Base-by-base conservation (phyloP, 352 stramenopile species). In the Globisporangium cederbergense region DNA sequence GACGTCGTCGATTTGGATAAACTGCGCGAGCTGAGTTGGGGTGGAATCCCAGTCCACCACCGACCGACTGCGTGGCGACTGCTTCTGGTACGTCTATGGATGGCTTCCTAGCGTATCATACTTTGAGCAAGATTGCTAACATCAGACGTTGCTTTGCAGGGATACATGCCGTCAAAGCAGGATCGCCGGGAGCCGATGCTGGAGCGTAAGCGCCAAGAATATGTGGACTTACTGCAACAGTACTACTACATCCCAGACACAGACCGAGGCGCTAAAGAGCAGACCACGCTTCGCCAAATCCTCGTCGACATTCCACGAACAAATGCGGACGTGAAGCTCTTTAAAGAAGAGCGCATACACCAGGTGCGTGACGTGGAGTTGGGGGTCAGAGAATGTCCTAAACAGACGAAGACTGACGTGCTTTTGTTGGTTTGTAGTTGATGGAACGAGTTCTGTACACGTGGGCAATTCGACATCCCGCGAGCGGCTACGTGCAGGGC, bases 301-400 rank as follows among this genome's bases (percentile, higher is more conserved):
- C 75, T 99, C 43, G 97, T 99, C n/a, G 98, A 99, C 76, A 97
- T 99, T 25, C 98, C 98, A 43, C 83, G 98, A 7, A 99, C 98
- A 11, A 96, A 96, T 63, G 97, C 97, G 5, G 95, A 98, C 49
- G 87, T 99, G 34, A 92, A 91, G 36, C 87, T 99, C 8, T 99
- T 99, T 79, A 93, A 98, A 60, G 96, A 98, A 47, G 94, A 98
- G 71, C 79, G 85, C 28, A 85, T 97, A 60, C 91, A 96, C 60
- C 85, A 95, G 73, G 87, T 95, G 49, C 62, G 50, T 55, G 16
- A 16, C 13, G 42, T 57, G 4, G 22, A 25, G 22, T 25, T 25
- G 22, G 22, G 22, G 22, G 22, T n/a, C n/a, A n/a, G n/a, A n/a
- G n/a, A n/a, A n/a, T n/a, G n/a, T n/a, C n/a, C n/a, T 4, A 50